phyloP scores from a whole-genome alignment of 257 asterid species.

The Przewalskia tangutica region DNA sequence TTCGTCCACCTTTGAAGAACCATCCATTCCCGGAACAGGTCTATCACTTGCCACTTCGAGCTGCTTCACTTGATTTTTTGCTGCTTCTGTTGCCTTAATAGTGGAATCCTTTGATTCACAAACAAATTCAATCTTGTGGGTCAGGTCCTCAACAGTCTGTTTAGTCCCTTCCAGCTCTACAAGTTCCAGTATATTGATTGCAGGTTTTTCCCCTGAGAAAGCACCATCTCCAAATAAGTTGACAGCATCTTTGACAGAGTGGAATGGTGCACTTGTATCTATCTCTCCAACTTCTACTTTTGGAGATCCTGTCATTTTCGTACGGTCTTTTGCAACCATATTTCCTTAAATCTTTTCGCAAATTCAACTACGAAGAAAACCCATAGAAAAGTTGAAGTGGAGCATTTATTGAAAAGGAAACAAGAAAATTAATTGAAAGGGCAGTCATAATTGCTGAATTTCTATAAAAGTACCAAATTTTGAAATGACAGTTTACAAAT shows the following conservation, averaged over 20 bases:
- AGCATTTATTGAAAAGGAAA: no score
- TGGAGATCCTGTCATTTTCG: constrained; percentile 41
- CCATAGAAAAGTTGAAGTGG: constrained; percentile 5
- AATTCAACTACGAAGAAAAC: constrained; percentile 20
- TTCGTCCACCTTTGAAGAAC: constrained; percentile 21
- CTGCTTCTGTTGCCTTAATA: constrained; percentile 41
- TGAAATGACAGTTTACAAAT: no score
- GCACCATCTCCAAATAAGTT: constrained; percentile 80
- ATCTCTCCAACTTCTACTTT: constrained; percentile 75
- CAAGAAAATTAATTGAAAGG: no score
- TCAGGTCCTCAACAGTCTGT: constrained; percentile 45
- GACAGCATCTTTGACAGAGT: constrained; percentile 68
- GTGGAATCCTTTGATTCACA: constrained; percentile 52
- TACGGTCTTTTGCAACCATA: constrained; percentile 77
- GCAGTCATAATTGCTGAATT: no score
- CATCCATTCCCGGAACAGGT: constrained; percentile 15
- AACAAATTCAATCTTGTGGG: constrained; percentile 37
- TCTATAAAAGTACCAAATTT: no score
- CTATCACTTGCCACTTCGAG: constrained; percentile 35
- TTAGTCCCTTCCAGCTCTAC: constrained; percentile 68
- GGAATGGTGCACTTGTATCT: constrained; percentile 39
- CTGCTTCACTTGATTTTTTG: constrained; percentile 43
- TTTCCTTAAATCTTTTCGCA: constrained; percentile 6
- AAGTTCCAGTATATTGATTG: no score
- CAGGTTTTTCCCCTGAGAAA: constrained; percentile 58